These are phyloP conservation scores for Orbilia brochopaga DNA, from an alignment of 2,329 filamentous ascomycete genomes.

Conservation along the genomic window DNA sequence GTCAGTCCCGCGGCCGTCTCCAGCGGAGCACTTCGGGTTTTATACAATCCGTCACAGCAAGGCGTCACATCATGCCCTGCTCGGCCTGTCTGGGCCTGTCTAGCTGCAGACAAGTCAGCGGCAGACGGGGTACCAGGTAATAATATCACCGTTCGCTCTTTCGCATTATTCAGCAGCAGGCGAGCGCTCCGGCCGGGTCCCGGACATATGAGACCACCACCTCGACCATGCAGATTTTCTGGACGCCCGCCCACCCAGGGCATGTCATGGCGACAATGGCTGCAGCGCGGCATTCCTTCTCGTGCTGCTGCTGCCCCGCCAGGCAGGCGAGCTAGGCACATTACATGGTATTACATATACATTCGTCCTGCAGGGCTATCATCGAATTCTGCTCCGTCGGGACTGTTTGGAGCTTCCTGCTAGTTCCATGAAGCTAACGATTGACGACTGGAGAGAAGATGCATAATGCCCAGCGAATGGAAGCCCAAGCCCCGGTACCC, in stretches of 20 bases:
- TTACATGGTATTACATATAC: not conserved
- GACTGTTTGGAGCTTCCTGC: not conserved
- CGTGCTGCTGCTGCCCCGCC: not conserved
- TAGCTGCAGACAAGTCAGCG: not conserved
- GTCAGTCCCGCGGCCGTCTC: not conserved
- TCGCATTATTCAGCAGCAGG: constrained; percentile 1
- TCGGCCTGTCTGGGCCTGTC: not conserved
- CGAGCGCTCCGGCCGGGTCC: not conserved
- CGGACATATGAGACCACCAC: not conserved
- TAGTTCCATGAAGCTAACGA: not conserved
- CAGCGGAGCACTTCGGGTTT: constrained; percentile 35
- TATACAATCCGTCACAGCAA: constrained; percentile 31
- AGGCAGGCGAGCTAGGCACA: not conserved
- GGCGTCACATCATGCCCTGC: constrained; percentile 38
- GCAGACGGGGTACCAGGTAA: constrained; percentile 3
- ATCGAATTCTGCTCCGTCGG: not conserved
- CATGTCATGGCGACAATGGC: constrained; percentile 1
- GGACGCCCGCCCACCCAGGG: not conserved
- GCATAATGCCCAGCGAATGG: not conserved
- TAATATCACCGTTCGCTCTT: not conserved
- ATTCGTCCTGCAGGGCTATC: not conserved
- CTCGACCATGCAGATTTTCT: not conserved
- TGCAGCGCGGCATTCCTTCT: not conserved
- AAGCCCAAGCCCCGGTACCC: not conserved
- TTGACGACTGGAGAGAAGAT: not conserved